phyloP scores from a whole-genome alignment of 148 eudicot species.

The Heliosperma pusillum region DNA sequence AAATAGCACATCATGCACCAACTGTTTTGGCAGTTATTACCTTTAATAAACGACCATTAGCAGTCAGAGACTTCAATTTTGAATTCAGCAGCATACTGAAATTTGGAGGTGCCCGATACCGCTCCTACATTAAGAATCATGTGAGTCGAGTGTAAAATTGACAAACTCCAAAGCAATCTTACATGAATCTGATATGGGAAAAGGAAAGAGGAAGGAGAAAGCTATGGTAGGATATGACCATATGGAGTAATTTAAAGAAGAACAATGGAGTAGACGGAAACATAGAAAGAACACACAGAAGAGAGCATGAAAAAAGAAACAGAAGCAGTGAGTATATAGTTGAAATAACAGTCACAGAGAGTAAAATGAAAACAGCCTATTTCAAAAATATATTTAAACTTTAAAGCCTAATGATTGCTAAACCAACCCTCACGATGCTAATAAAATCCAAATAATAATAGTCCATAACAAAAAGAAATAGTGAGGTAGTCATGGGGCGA shows the following conservation, averaged over 20 bases:
- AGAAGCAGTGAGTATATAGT: background rate
- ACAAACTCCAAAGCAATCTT: background rate
- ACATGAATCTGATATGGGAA: background rate
- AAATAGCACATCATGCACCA: background rate
- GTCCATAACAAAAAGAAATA: background rate
- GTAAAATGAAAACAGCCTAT: background rate
- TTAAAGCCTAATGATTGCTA: background rate
- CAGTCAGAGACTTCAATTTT: constrained; percentile 56
- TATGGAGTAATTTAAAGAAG: background rate
- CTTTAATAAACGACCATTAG: constrained; percentile 57
- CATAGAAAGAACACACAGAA: background rate
- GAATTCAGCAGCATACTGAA: constrained; percentile 50
- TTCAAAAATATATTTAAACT: background rate
- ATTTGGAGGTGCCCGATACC: constrained; percentile 63
- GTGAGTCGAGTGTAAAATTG: background rate
- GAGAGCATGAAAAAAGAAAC: background rate
- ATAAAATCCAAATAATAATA: background rate
- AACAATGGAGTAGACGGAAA: background rate
- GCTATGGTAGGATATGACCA: background rate
- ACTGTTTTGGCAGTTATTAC: constrained; percentile 34
- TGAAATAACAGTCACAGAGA: background rate
- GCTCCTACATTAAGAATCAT: constrained; percentile 48
- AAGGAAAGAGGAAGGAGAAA: too few relatives aligned
- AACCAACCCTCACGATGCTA: background rate
- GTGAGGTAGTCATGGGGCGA: background rate